Percentiles rank a stretch among this genome's conserved stretches.
Conservation (phyloP, 495 filamentous ascomycete genomes). For the Daldinia childiae region DNA sequence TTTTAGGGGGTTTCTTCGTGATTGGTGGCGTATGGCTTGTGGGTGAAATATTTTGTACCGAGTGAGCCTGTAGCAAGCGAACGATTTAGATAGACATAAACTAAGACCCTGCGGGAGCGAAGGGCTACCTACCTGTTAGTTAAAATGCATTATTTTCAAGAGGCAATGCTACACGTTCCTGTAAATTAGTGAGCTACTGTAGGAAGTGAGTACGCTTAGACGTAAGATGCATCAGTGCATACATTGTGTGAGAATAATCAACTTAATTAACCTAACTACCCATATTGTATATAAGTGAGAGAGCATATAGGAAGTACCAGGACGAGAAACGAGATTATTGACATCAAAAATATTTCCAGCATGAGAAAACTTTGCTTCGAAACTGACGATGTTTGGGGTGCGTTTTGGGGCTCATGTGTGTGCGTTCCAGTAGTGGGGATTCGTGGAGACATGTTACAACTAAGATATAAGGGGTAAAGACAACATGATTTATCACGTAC, state of each 20-base stretch:
- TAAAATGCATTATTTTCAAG: not conserved
- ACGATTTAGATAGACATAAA: not conserved
- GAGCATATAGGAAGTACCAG: too few species aligned
- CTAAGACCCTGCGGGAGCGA: not conserved
- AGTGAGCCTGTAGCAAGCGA: not conserved
- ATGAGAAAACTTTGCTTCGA: too few species aligned
- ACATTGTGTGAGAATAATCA: not conserved
- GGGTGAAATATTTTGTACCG: not conserved
- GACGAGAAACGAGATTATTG: too few species aligned
- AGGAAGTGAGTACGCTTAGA: not conserved
- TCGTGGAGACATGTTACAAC: too few species aligned
- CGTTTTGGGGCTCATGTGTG: too few species aligned
- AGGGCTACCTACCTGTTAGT: not conserved
- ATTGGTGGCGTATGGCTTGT: not conserved
- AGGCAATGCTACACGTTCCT: not conserved
- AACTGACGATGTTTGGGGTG: too few species aligned
- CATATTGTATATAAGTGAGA: too few species aligned
- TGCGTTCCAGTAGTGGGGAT: not conserved
- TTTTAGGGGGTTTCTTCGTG: not conserved
- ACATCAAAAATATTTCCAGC: too few species aligned
- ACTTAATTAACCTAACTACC: too few species aligned
- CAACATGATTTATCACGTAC: conserved; percentile 43
- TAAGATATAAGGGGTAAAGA: not conserved
- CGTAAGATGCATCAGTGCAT: not conserved
- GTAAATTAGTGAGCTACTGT: not conserved